Evolutionary conservation across 352 stramenopile genomes (phyloP), one percentile per base, ranked within the genome.

Genomic region (Globisporangium apiculatum): DNA sequence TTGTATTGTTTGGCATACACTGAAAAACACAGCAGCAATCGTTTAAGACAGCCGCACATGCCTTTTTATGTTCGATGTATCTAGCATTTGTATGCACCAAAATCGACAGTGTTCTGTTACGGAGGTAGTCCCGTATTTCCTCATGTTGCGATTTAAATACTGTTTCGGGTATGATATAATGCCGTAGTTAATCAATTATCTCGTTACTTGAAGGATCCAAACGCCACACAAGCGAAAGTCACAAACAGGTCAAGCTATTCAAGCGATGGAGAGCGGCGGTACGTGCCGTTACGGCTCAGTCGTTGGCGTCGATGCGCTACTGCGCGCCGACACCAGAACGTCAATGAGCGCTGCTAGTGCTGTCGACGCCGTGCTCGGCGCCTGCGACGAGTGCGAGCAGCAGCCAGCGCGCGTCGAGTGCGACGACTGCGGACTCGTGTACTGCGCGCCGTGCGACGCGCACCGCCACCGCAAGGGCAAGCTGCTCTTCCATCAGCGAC

Each of bases 391-490:
- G 61, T 94, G 83, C 66, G 81, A 94, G 57, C 61, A 77, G 10
- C 59, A 58, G 36, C 48, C 48, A 5, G 75, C 72, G 53, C 50
- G 67, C 42, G 60, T 89, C 58, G 68, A 72, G 11, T 94, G 83
- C 55, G 69, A 83, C 24, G 83, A 87, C 62, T 94, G 83, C 53
- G 83, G 81, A 4, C 67, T 94, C 43, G 66, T 77, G 59, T 94
- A 91, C 67, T 94, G 83, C 54, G 53, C 62, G 31, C 48, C 58
- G 3, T 94, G 83, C 55, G 81, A 94, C 65, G 71, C 68, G 35
- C 70, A 79, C 37, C 69, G 79, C 58, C 83, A 94, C 61, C 83
- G 83, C 62, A 94, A 94, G 62, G 83, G 83, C 17, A 94, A 90
- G 60, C 75, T 94, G n/a, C 63, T 75, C 50, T 72, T 86, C 40